Evolutionary conservation across 2,329 filamentous ascomycete genomes (phyloP), one percentile per base, ranked within the genome.

Genomic region (Leptographium flavum): DNA sequence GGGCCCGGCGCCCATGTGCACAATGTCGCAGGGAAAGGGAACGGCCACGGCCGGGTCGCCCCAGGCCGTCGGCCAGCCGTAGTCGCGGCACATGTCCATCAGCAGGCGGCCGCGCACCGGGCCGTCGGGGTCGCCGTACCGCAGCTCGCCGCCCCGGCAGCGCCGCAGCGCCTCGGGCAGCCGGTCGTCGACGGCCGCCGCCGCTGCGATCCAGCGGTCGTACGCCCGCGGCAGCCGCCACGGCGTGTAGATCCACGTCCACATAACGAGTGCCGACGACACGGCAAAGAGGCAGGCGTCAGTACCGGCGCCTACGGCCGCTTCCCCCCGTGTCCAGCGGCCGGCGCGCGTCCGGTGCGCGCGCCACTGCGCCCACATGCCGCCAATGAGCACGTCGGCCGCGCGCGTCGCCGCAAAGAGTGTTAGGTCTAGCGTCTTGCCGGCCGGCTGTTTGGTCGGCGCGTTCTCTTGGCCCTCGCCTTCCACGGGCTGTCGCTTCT

Each of bases 161-260:
- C 76, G 74, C 13, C 81, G 79, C 21, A 94, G 74, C 3, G 81
- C 82, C 53, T 83, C 71, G 43, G 92, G 74, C 23, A 94, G 73
- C 7, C 86, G 81, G 14, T 63, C 55, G 58, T 94, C 87, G 19
- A 92, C 77, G 38, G 80, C 71, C 4, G 87, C 86, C 4, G 81
- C 83, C 21, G 80, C 78, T 35, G 73, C 76, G 54, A 94, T 92
- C 86, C 87, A 93, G 57, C 79, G 81, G 55, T 79, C 81, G 64
- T 93, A 93, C 35, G 79, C 71, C 25, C 66, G 70, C 2, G 87
- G 87, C 2, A 94, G 70, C 19, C 75, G 71, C 31, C 75, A 69
- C 0, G 86, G 84, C 10, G 68, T 60, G 63, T 90, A 94, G 58
- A 93, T 81, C 83, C 84, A 94, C 17, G 84, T 74, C 81, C 84